phyloP scores from a whole-genome alignment of 2,329 filamentous ascomycete species.

The Capronia coronata region DNA sequence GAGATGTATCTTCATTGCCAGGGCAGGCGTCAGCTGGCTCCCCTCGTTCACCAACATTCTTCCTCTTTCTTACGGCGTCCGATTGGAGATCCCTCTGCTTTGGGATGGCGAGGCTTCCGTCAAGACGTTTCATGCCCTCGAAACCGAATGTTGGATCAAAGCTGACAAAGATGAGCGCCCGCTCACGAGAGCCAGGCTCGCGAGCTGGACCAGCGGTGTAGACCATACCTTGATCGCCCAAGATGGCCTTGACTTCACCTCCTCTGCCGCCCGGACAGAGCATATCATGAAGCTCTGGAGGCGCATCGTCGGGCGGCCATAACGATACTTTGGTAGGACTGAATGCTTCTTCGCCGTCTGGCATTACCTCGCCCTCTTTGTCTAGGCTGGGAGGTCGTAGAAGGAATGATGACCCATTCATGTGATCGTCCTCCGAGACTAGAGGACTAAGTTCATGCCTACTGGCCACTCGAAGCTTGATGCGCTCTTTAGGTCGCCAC shows the following conservation, averaged over 20 bases:
- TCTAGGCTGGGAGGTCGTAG: conserved; percentile 32
- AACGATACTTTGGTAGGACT: conserved; percentile 36
- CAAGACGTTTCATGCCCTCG: conserved; percentile 26
- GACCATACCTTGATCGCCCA: conserved; percentile 38
- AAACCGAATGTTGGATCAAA: conserved; percentile 37
- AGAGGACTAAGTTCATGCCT: conserved; percentile 39
- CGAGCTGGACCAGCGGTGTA: conserved; percentile 34
- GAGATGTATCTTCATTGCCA: no score
- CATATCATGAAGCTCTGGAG: conserved; percentile 34
- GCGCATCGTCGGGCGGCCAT: conserved; percentile 40
- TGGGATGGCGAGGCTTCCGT: conserved; percentile 8
- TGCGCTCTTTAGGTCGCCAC: conserved; percentile 34
- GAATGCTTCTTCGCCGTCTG: conserved; percentile 37
- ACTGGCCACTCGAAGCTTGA: conserved; percentile 39
- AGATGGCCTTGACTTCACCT: conserved; percentile 33
- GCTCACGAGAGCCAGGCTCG: conserved; percentile 25
- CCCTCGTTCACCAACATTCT: no score
- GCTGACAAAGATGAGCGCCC: conserved; percentile 36
- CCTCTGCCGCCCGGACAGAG: conserved; percentile 36
- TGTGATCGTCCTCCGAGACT: conserved; percentile 30
- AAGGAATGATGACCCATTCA: conserved; percentile 27
- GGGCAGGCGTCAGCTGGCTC: no score
- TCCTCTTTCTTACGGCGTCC: conserved; percentile 7
- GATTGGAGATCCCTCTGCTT: not conserved
- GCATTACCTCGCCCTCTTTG: conserved; percentile 29